These are phyloP conservation scores for Kondoa subrosea DNA, from an alignment of 768 basidiomycete genomes.

Conservation along the genomic window DNA sequence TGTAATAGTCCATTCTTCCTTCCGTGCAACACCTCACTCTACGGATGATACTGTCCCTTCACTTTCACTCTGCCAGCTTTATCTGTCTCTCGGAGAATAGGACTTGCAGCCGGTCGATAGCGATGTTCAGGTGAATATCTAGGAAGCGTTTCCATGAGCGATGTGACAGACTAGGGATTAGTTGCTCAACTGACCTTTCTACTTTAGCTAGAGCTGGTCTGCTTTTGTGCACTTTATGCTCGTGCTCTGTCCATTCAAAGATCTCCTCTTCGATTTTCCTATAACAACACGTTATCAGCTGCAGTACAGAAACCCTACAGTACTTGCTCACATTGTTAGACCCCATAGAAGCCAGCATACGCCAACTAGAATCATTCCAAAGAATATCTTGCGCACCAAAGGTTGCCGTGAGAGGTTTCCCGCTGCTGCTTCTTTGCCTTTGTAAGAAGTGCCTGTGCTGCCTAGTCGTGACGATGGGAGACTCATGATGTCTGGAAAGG, in stretches of 20 bases:
- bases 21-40: no score
- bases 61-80: neutral
- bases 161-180: neutral
- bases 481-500: neutral
- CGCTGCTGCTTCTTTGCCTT: neutral
- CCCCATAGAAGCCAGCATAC: conserved; percentile 3
- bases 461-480: neutral
- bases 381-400: neutral
- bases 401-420: neutral
- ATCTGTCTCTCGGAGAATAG: neutral
- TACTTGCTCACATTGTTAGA: neutral
- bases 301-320: neutral
- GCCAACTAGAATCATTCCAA: neutral
- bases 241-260: conserved; percentile 15
- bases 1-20: no score
- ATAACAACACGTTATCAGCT: neutral
- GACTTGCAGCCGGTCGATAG: conserved; percentile 2
- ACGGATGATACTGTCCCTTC: conserved; percentile 1
- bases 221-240: conserved; percentile 25
- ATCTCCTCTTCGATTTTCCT: conserved; percentile 23
- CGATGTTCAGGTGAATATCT: conserved; percentile 10
- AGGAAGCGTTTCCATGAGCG: neutral
- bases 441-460: neutral
- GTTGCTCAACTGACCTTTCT: neutral
- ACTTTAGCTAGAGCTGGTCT: conserved; percentile 13